phyloP scores from a whole-genome alignment of 495 filamentous ascomycete genomes.

The Talaromyces thailandensis region DNA sequence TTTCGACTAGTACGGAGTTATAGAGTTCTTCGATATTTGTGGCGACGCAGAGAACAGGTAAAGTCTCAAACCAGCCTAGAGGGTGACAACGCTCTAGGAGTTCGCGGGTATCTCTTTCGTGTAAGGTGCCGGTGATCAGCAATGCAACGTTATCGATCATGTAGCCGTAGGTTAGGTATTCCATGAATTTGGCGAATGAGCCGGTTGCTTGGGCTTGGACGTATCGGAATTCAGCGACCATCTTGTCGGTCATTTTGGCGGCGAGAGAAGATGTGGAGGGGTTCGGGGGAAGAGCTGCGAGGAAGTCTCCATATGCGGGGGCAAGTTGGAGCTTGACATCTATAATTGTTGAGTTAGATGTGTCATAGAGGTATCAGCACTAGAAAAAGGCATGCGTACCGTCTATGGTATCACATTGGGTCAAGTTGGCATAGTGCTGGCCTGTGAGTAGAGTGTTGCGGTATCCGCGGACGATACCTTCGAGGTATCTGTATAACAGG shows the following conservation, averaged over 20 bases:
- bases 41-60: slow-evolving; percentile 95
- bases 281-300: slow-evolving; percentile 87
- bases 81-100: slow-evolving; percentile 94
- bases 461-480: slow-evolving; percentile 94
- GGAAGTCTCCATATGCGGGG: slow-evolving; percentile 95
- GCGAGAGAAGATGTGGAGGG: slow-evolving; percentile 93
- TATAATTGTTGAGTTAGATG: slow-evolving; percentile 22
- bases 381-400: slow-evolving; percentile 41
- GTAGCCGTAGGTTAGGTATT: slow-evolving; percentile 96
- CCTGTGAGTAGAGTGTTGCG: slow-evolving; percentile 85
- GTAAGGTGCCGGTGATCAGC: slow-evolving; percentile 94
- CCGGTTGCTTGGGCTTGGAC: slow-evolving; percentile 86
- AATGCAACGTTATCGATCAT: slow-evolving; percentile 99
- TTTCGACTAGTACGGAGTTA: slow-evolving; percentile 95
- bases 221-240: slow-evolving; percentile 96
- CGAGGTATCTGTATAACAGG: slow-evolving; percentile 61
- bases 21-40: slow-evolving; percentile 98
- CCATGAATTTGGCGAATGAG: slow-evolving; percentile 84
- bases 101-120: slow-evolving; percentile 95
- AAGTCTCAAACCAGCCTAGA: slow-evolving; percentile 96
- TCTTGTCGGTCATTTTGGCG: slow-evolving; percentile 92
- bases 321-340: slow-evolving; percentile 97
- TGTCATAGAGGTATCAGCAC: slow-evolving; percentile 2
- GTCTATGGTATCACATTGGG: slow-evolving; percentile 97
- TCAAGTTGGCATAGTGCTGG: slow-evolving; percentile 91